Base-by-base conservation (phyloP, 2,329 filamentous ascomycete genomes). In the Rhynchosporium secalis region DNA sequence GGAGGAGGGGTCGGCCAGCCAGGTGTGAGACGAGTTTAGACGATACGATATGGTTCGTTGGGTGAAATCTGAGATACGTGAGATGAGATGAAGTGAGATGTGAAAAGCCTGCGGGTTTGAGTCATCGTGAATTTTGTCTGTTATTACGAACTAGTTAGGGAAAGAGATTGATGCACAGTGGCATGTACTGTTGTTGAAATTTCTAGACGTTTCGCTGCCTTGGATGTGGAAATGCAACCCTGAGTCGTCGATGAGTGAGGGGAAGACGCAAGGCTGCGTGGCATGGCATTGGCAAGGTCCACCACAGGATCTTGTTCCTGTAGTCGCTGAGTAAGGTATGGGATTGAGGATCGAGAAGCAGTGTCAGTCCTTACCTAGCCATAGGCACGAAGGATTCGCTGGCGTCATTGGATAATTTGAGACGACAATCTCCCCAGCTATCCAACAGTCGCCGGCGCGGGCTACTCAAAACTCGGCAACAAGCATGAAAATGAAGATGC, bases 401-500 rank as follows among this genome's bases (percentile, higher is more conserved):
- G 33, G 33, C 33, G 9, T 36, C 33, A 36, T 36, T 62, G 60
- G 41, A 51, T 12, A 43, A 40, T 51, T 33, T 20, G 20, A 20
- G 31, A 49, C 31, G 45, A 56, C 46, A 20, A 47, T 48, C 56
- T 62, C 51, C 29, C 43, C 43, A 26, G 4, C n/a, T 20, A 46
- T n/a, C n/a, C n/a, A 56, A 52, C 38, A 59, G 48, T 41, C 40
- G 52, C 60, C 29, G 56, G 49, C 47, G 31, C 28, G 41, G 47
- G 46, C 54, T 60, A 48, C 56, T 20, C 20, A 20, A 57, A 57
- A 59, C 55, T 46, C 33, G 64, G 63, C 66, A 56, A 46, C 62
- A 52, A 60, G 62, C 62, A 65, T 65, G 43, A 58, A 64, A 62
- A 63, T 61, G 62, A 33, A 57, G 62, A 61, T 65, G 60, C 62